Conservation (phyloP, 2,329 filamentous ascomycete species). For the Fusarium metavorans region DNA sequence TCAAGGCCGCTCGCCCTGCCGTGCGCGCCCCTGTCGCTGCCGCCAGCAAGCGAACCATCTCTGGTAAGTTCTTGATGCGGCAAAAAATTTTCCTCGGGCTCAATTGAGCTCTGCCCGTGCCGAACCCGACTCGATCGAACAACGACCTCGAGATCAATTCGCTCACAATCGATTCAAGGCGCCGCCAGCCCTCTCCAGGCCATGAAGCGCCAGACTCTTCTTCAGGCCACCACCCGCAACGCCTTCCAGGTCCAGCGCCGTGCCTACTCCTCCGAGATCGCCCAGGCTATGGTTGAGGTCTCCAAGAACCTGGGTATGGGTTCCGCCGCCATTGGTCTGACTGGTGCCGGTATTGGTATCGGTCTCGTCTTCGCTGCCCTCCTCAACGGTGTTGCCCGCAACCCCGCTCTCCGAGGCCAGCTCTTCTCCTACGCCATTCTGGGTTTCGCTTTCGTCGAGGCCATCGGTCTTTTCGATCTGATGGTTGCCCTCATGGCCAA, state of each 20-base stretch:
- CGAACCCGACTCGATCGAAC: slow-evolving; percentile 48
- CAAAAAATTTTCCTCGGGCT: slow-evolving; percentile 49
- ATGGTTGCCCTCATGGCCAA: slow-evolving; percentile 96
- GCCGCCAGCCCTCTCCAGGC: slow-evolving; percentile 76
- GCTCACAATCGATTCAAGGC: slow-evolving; percentile 56
- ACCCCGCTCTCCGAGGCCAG: slow-evolving; percentile 94
- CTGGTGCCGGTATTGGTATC: slow-evolving; percentile 94
- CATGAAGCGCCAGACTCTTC: slow-evolving; percentile 79
- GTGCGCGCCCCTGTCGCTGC: slow-evolving; percentile 72
- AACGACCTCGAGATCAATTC: slow-evolving; percentile 42
- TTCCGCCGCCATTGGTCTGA: slow-evolving; percentile 90
- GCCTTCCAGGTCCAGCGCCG: slow-evolving; percentile 75
- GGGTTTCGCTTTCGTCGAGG: slow-evolving; percentile 95
- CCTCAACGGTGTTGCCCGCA: slow-evolving; percentile 90
- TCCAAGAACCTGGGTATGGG: slow-evolving; percentile 93
- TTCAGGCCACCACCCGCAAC: slow-evolving; percentile 75
- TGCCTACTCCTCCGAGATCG: slow-evolving; percentile 89
- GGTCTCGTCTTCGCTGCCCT: slow-evolving; percentile 93
- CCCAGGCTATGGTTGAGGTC: slow-evolving; percentile 88
- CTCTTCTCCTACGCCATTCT: slow-evolving; percentile 97
- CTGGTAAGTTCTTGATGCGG: slow-evolving; percentile 67
- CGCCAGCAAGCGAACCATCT: slow-evolving; percentile 81
- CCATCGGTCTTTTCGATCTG: slow-evolving; percentile 89
- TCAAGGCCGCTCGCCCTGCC: slow-evolving; percentile 83
- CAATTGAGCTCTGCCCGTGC: slow-evolving; percentile 41